phyloP scores from a whole-genome alignment of 768 basidiomycete species.

The Xerocomellus chrysenteron region DNA sequence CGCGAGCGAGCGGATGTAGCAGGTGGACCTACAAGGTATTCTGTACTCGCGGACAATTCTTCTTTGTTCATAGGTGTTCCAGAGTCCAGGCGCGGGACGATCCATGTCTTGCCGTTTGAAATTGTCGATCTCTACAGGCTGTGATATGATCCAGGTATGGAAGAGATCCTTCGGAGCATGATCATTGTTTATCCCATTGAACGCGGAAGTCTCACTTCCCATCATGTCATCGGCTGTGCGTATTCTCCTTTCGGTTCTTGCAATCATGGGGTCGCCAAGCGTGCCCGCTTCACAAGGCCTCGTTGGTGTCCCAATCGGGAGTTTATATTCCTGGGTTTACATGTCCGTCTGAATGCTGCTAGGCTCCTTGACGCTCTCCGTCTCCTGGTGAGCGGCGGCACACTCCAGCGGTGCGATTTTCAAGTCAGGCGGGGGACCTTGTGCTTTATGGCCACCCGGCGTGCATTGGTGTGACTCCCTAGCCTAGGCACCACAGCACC shows the following conservation, averaged over 20 bases:
- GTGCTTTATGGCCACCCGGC: not conserved
- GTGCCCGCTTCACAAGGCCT: conserved; percentile 18
- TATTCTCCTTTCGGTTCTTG: conserved; percentile 23
- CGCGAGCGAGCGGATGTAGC: conserved; percentile 10
- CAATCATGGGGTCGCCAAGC: conserved; percentile 14
- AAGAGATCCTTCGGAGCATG: conserved; percentile 9
- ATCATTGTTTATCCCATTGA: not conserved
- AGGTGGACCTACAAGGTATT: conserved; percentile 13
- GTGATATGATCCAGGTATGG: conserved; percentile 5
- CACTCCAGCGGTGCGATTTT: not conserved
- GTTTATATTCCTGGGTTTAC: not conserved
- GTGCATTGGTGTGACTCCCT: not conserved
- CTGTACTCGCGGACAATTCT: not conserved
- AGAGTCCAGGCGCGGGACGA: conserved; percentile 7
- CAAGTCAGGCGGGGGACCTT: conserved; percentile 3
- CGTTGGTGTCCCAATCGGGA: conserved; percentile 4
- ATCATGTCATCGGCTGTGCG: conserved; percentile 24
- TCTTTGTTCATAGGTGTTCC: not conserved
- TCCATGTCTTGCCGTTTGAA: conserved; percentile 15
- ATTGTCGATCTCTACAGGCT: conserved; percentile 16
- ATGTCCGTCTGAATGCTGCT: conserved; percentile 1
- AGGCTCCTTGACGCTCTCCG: not conserved
- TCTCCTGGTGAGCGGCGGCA: not conserved
- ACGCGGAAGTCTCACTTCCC: not conserved
- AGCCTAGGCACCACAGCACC: conserved; percentile 7